These are phyloP conservation scores for Annulohypoxylon truncatum DNA, from an alignment of 2,329 filamentous ascomycete genomes.

Conservation along the genomic window DNA sequence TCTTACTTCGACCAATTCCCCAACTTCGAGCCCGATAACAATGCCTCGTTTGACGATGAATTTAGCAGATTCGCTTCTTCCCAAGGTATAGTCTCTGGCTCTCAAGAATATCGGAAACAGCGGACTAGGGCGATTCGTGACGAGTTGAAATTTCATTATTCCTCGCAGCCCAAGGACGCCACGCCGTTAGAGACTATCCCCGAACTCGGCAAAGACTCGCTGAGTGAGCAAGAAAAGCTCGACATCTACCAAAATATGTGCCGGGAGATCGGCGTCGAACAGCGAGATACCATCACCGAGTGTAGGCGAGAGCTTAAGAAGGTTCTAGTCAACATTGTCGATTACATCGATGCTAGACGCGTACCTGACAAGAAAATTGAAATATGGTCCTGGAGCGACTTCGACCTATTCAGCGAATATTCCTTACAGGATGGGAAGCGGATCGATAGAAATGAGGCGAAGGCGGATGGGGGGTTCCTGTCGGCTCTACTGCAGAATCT, in stretches of 20 bases:
- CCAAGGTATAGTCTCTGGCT: conserved; percentile 32
- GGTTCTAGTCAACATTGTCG: conserved; percentile 47
- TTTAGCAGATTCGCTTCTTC: conserved; percentile 46
- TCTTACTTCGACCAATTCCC: conserved; percentile 45
- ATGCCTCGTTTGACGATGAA: conserved; percentile 43
- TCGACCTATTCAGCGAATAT: conserved; percentile 38
- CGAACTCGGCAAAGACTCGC: not conserved
- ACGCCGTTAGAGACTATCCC: conserved; percentile 10
- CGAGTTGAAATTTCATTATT: conserved; percentile 39
- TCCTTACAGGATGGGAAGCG: conserved; percentile 29
- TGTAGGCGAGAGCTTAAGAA: conserved; percentile 40
- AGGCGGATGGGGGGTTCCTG: conserved; percentile 37
- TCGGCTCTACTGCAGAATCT: conserved; percentile 37
- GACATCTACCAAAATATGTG: conserved; percentile 40
- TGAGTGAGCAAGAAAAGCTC: conserved; percentile 17
- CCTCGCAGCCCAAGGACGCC: conserved; percentile 14
- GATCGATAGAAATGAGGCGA: conserved; percentile 32
- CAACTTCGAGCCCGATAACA: conserved; percentile 39
- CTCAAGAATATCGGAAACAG: conserved; percentile 26
- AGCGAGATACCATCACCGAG: conserved; percentile 29
- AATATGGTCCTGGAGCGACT: conserved; percentile 40
- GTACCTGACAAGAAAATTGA: conserved; percentile 30
- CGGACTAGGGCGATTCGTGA: conserved; percentile 37
- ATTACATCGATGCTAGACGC: conserved; percentile 44
- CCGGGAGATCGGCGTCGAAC: conserved; percentile 35